Conservation (phyloP, 768 basidiomycete species). For the Russula compacta region DNA sequence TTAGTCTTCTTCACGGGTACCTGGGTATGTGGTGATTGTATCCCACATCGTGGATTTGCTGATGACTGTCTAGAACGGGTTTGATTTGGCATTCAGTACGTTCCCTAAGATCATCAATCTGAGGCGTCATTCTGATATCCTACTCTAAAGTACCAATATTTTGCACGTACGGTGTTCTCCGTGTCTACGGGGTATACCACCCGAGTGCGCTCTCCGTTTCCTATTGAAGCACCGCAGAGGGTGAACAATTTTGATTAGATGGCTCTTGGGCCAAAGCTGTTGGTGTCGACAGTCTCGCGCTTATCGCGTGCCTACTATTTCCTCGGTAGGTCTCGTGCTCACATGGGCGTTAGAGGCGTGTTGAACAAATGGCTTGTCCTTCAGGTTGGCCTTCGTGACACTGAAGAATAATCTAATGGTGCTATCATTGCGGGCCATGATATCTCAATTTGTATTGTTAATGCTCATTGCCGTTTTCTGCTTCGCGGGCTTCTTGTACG, state of each 20-base stretch:
- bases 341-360: neutral
- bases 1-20: conserved; percentile 78
- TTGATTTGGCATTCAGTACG: conserved; percentile 83
- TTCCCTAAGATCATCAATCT: conserved; percentile 4
- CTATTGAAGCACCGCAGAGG: neutral
- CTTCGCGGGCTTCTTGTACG: conserved; percentile 89
- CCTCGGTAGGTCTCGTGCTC: conserved; percentile 46
- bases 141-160: conserved; percentile 58
- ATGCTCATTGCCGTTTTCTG: conserved; percentile 85
- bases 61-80: conserved; percentile 59
- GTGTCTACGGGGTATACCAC: conserved; percentile 69
- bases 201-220: conserved; percentile 38
- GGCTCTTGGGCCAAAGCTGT: conserved; percentile 61
- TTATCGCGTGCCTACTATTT: conserved; percentile 87
- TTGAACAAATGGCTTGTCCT: neutral
- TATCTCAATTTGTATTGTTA: conserved; percentile 76
- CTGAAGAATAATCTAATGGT: conserved; percentile 76
- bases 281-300: conserved; percentile 76
- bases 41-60: neutral
- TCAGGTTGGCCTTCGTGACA: conserved; percentile 83
- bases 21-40: conserved; percentile 42
- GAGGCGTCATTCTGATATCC: neutral
- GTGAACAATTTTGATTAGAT: neutral
- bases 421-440: conserved; percentile 82
- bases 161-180: conserved; percentile 62